Conservation (phyloP, 352 stramenopile genomes). For the Phytophthora europaea region DNA sequence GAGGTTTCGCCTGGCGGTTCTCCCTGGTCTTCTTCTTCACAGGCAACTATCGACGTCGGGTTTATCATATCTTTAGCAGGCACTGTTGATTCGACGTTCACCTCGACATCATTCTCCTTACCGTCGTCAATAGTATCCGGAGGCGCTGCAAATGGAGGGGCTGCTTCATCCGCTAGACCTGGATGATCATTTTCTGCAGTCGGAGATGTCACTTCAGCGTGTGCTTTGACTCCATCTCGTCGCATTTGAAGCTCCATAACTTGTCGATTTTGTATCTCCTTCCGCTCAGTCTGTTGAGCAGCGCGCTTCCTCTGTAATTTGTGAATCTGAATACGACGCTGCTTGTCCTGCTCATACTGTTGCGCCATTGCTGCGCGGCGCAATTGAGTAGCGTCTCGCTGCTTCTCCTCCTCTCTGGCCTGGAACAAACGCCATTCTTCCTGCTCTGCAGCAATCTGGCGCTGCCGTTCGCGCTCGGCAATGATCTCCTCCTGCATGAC, state of each 20-base stretch:
- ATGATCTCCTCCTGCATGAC: slow-evolving; percentile 48
- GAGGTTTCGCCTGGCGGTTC: not conserved
- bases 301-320: slow-evolving; percentile 66
- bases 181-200: not conserved
- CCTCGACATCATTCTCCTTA: not conserved
- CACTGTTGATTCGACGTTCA: not conserved
- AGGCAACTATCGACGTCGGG: not conserved
- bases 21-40: not conserved
- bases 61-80: not conserved
- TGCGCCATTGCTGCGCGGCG: slow-evolving; percentile 62
- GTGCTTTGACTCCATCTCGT: not conserved
- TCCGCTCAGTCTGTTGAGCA: slow-evolving; percentile 35
- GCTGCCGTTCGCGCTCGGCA: slow-evolving; percentile 50
- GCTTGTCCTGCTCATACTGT: slow-evolving; percentile 76
- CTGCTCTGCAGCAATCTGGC: slow-evolving; percentile 69
- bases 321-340: slow-evolving; percentile 74
- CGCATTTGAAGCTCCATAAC: slow-evolving; percentile 3
- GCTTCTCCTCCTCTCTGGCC: slow-evolving; percentile 55
- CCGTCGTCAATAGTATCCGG: not conserved
- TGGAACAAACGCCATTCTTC: slow-evolving; percentile 72
- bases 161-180: not conserved
- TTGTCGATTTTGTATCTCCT: slow-evolving; percentile 15
- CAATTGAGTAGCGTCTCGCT: slow-evolving; percentile 55
- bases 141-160: not conserved
- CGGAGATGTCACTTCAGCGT: not conserved